Conservation (phyloP, 1,139 yeast genomes). For the Lodderomyces oxycetoniae region DNA sequence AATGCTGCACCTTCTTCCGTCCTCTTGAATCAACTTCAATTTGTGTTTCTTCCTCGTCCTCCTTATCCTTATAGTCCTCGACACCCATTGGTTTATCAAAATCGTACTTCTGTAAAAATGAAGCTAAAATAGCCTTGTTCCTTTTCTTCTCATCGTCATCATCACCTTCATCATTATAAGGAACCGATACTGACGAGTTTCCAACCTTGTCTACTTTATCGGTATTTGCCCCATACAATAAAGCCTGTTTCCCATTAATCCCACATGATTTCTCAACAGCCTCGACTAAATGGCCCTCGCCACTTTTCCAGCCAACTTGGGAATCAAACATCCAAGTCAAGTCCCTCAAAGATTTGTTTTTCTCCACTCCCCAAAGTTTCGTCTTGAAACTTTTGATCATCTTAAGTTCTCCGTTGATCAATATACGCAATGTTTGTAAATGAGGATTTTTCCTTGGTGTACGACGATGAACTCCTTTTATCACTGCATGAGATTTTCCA, state of each 20-base stretch:
- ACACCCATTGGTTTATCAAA: slow-evolving; percentile 59
- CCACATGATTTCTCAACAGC: slow-evolving; percentile 21
- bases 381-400: slow-evolving; percentile 58
- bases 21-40: slow-evolving; percentile 50
- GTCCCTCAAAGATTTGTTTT: slow-evolving; percentile 55
- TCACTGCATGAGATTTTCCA: slow-evolving; percentile 46
- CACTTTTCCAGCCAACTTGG: slow-evolving; percentile 66
- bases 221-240: slow-evolving; percentile 14
- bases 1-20: slow-evolving; percentile 28
- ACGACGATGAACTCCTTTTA: slow-evolving; percentile 57
- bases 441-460: slow-evolving; percentile 42
- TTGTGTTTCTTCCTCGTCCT: slow-evolving; percentile 25
- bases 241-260: slow-evolving; percentile 21
- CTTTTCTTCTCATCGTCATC: slow-evolving; percentile 24
- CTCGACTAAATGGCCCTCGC: slow-evolving; percentile 75
- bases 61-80: slow-evolving; percentile 39
- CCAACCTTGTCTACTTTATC: slow-evolving; percentile 16
- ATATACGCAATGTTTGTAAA: slow-evolving; percentile 61
- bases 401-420: slow-evolving; percentile 58
- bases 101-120: slow-evolving; percentile 48
- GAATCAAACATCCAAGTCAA: slow-evolving; percentile 53
- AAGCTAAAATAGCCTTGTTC: slow-evolving; percentile 47
- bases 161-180: slow-evolving; percentile 20
- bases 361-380: slow-evolving; percentile 87
- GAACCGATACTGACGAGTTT: slow-evolving; percentile 7